A percentile compares a stretch with the other conserved stretches of the same genome.
phyloP scores from a whole-genome alignment of 1,284 basidiomycete species.

The Puccinia triticina region DNA sequence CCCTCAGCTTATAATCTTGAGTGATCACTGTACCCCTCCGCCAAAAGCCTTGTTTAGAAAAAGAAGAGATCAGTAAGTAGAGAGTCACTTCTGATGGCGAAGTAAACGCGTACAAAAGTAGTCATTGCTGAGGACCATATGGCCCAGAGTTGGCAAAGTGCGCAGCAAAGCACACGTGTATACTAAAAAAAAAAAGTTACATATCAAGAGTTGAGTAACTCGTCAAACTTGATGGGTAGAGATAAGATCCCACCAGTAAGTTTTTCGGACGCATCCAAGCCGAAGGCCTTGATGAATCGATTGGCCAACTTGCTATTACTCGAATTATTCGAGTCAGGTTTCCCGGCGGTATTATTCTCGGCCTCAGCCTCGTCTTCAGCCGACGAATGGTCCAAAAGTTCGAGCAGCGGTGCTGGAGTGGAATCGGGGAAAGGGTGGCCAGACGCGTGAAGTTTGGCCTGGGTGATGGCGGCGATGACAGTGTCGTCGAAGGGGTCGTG shows the following conservation, averaged over 20 bases:
- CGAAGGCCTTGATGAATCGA: conserved; percentile 48
- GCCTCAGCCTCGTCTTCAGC: conserved; percentile 25
- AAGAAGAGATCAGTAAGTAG: background rate
- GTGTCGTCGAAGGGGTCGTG: conserved; percentile 45
- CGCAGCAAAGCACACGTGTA: conserved; percentile 56
- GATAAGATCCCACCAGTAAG: conserved; percentile 19
- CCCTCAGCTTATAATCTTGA: conserved; percentile 54
- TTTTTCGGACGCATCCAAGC: conserved; percentile 32
- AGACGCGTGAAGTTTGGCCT: conserved; percentile 25
- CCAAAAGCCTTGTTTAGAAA: conserved; percentile 44
- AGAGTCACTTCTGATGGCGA: background rate
- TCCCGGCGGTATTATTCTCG: background rate
- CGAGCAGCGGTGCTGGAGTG: conserved; percentile 36
- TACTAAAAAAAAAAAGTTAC: conserved; percentile 52
- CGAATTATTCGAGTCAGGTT: conserved; percentile 1
- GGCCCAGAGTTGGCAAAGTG: conserved; percentile 56
- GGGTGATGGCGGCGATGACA: conserved; percentile 39
- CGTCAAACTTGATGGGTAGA: background rate
- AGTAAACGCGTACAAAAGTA: conserved; percentile 54
- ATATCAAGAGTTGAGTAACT: conserved; percentile 53
- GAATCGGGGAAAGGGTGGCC: background rate
- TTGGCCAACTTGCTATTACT: conserved; percentile 22
- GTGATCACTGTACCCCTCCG: conserved; percentile 51
- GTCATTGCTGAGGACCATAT: conserved; percentile 56
- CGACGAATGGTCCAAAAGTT: conserved; percentile 28